Evolutionary conservation across 2,329 filamentous ascomycete species (phyloP), one percentile per base, ranked within the genome.

Genomic region (Fusarium falciforme): DNA sequence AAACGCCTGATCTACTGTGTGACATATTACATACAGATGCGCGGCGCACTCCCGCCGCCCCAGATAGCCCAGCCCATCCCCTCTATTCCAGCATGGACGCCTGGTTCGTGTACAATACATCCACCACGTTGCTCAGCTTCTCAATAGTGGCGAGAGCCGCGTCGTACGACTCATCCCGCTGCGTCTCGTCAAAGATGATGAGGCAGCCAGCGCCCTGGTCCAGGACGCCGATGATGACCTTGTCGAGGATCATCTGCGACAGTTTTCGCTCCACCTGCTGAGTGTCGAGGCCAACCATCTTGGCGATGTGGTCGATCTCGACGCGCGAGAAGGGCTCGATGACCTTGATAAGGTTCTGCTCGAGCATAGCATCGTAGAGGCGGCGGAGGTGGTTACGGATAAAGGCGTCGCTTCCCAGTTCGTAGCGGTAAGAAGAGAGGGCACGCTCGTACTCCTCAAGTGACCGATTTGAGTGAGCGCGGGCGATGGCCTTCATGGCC

Each of bases 331-430:
- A 99, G 25, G 96, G 96, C 88, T 99, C 96, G 82, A 99, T 99
- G 73, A 99, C 96, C 88, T 99, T 98, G 89, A 98, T 97, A 47
- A 99, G 90, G 84, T 99, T 99, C 89, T 99, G 96, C 88, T 99
- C 96, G 81, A 99, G 85, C 95, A 99, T 98, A 82, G 95, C 94
- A 84, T 99, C 96, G 86, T 99, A 99, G 61, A 99, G 89, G 60
- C 95, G 93, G 70, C 95, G 94, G 76, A 99, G 92, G 86, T 99
- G 96, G 84, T 96, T 98, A 73, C 96, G 94, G 84, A 99, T 97
- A 87, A 99, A 99, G 70, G 94, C 90, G 82, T 99, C 96, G 83
- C 93, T 93, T 77, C 95, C 96, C 14, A 99, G 92, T 87, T 98
- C 95, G 84, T 94, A 96, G 75, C 95, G 92, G 87, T 97, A 99